A percentile compares a stretch with the other conserved stretches of the same genome.
Evolutionary conservation across 1,284 basidiomycete genomes (phyloP).

Genomic region (Fereydounia khargensis): DNA sequence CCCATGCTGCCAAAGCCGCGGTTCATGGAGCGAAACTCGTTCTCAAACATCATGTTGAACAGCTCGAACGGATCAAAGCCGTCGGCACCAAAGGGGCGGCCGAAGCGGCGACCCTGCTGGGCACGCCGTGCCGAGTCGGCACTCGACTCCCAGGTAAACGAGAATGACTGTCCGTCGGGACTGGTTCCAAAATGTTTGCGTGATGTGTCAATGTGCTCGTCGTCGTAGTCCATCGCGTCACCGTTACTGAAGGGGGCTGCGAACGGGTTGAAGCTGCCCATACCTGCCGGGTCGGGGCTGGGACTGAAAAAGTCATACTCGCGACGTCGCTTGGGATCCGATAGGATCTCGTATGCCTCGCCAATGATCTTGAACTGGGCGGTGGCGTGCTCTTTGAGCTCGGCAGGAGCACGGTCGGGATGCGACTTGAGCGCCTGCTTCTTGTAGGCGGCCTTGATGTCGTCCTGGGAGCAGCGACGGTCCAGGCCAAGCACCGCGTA

Average conservation of each 20-base stretch:
- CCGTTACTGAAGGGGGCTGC: background rate
- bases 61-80: slow-evolving; percentile 48
- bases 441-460: slow-evolving; percentile 47
- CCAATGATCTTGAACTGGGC: slow-evolving; percentile 44
- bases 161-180: slow-evolving; percentile 35
- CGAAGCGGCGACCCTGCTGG: slow-evolving; percentile 21
- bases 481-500: slow-evolving; percentile 43
- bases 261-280: background rate
- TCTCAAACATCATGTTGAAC: slow-evolving; percentile 51
- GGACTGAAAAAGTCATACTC: slow-evolving; percentile 35
- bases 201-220: too few species aligned
- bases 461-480: slow-evolving; percentile 21
- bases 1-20: background rate
- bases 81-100: slow-evolving; percentile 35
- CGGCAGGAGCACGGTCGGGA: slow-evolving; percentile 40
- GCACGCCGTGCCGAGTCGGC: slow-evolving; percentile 49
- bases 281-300: background rate
- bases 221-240: slow-evolving; percentile 11
- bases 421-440: slow-evolving; percentile 48
- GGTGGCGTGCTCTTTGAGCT: slow-evolving; percentile 42
- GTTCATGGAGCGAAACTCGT: slow-evolving; percentile 15
- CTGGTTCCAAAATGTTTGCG: slow-evolving; percentile 36
- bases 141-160: slow-evolving; percentile 49
- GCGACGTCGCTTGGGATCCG: slow-evolving; percentile 33
- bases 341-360: slow-evolving; percentile 46